Percentiles rank a stretch among this genome's conserved stretches.
Evolutionary conservation across 768 basidiomycete species (phyloP).

Genomic region (Mycena albidolilacea): DNA sequence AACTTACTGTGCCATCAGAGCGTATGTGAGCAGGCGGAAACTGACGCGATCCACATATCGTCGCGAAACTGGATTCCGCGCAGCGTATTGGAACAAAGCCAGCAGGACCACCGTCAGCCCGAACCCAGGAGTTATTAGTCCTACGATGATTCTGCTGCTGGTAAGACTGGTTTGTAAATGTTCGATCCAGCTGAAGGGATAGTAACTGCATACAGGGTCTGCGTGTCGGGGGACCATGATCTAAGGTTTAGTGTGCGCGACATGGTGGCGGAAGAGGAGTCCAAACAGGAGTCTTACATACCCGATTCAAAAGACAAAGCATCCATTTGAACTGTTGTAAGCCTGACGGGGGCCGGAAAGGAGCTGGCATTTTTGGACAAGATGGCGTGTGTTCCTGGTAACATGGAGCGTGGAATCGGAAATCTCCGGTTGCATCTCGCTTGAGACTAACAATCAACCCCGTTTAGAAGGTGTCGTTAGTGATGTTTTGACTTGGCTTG

Average conservation of each 20-base stretch:
- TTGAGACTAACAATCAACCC: background rate
- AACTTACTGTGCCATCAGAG: constrained; percentile 27
- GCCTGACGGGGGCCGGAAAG: background rate
- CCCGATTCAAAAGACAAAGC: background rate
- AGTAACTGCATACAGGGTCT: constrained; percentile 1
- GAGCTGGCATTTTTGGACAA: background rate
- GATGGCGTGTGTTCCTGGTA: background rate
- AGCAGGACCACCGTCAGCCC: constrained; percentile 21
- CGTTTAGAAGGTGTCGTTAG: background rate
- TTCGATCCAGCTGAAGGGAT: background rate
- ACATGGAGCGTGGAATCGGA: background rate
- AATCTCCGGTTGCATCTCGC: background rate
- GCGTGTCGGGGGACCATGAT: background rate
- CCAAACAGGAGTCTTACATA: background rate
- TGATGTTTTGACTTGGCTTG: too few relatives aligned
- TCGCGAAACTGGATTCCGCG: constrained; percentile 18
- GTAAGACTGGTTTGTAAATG: constrained; percentile 4
- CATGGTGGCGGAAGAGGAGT: background rate
- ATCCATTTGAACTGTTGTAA: background rate
- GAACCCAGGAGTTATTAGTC: constrained; percentile 14
- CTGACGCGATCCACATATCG: constrained; percentile 30
- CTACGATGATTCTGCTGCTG: constrained; percentile 10
- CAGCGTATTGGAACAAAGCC: background rate
- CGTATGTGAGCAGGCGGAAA: constrained; percentile 27
- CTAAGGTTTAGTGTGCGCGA: background rate